These are phyloP conservation scores for Colletotrichum simmondsii DNA, from an alignment of 2,329 filamentous ascomycete genomes.

Conservation along the genomic window DNA sequence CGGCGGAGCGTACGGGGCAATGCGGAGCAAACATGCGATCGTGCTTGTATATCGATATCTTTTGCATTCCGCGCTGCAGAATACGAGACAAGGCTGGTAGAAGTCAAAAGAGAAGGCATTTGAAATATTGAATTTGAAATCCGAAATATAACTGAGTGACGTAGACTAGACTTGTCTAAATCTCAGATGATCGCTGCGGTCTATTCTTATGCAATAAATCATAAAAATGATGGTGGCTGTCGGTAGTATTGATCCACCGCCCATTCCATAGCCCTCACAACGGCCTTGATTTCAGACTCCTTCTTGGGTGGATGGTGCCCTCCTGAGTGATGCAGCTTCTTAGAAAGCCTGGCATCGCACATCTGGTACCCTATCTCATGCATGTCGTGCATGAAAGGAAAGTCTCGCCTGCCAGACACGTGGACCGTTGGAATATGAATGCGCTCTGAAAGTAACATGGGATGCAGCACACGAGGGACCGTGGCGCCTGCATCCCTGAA, in stretches of 20 bases:
- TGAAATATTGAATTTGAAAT: too few relatives aligned
- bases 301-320: slow-evolving; percentile 26
- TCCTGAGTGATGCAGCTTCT: slow-evolving; percentile 24
- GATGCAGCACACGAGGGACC: slow-evolving; percentile 17
- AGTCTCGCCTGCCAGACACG: slow-evolving; percentile 21
- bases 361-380: slow-evolving; percentile 27
- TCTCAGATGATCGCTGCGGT: not conserved
- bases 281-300: slow-evolving; percentile 21
- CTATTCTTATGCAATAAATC: not conserved
- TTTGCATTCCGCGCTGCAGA: too few relatives aligned
- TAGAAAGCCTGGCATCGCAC: slow-evolving; percentile 12
- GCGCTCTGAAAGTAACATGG: slow-evolving; percentile 13
- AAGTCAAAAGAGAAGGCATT: too few relatives aligned
- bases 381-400: slow-evolving; percentile 29
- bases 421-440: slow-evolving; percentile 31
- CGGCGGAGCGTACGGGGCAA: too few relatives aligned
- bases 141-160: too few relatives aligned
- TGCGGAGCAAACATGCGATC: too few relatives aligned
- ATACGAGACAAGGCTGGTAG: too few relatives aligned
- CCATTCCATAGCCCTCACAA: slow-evolving; percentile 32
- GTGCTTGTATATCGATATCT: too few relatives aligned
- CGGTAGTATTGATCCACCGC: slow-evolving; percentile 21
- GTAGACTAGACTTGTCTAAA: too few relatives aligned
- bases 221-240: slow-evolving; percentile 18
- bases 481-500: not conserved